Conservation (phyloP, 768 basidiomycete genomes). For the Lactarius sanguifluus region DNA sequence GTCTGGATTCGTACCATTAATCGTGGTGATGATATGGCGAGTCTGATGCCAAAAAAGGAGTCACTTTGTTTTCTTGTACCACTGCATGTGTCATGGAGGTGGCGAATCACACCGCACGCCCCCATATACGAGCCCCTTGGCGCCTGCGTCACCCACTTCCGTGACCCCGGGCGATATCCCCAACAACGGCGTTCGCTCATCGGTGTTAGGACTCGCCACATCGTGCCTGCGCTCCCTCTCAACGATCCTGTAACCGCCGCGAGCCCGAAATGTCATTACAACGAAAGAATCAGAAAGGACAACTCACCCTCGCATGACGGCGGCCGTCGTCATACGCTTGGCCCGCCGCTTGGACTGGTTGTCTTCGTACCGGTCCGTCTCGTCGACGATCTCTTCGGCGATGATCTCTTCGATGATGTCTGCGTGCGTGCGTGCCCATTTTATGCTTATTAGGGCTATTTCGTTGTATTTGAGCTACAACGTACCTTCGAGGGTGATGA, state of each 20-base stretch:
- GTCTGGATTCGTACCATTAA: not conserved
- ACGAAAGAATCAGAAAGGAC: not conserved
- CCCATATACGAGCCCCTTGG: conserved; percentile 4
- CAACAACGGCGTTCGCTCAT: conserved; percentile 24
- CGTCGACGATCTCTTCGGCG: conserved; percentile 93
- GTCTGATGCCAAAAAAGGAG: conserved; percentile 22
- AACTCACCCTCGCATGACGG: conserved; percentile 75
- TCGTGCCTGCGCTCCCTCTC: conserved; percentile 46
- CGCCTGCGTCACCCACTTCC: not conserved
- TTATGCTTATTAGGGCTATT: not conserved
- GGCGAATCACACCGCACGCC: conserved; percentile 12
- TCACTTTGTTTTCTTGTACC: conserved; percentile 57
- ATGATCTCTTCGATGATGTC: conserved; percentile 94
- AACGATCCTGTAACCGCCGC: conserved; percentile 45
- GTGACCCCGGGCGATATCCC: not conserved
- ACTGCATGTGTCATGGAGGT: conserved; percentile 1
- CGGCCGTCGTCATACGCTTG: conserved; percentile 66
- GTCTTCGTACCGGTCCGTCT: conserved; percentile 88
- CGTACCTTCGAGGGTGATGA: conserved; percentile 82
- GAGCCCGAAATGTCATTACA: not conserved
- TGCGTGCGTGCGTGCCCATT: conserved; percentile 30
- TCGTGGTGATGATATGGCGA: not conserved
- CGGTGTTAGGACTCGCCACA: not conserved
- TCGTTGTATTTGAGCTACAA: not conserved
- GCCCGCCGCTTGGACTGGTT: conserved; percentile 79